Evolutionary conservation across 78 protist genomes (phyloP), one percentile per base, ranked within the genome.

Genomic region (Dictyostelium firmibasis): DNA sequence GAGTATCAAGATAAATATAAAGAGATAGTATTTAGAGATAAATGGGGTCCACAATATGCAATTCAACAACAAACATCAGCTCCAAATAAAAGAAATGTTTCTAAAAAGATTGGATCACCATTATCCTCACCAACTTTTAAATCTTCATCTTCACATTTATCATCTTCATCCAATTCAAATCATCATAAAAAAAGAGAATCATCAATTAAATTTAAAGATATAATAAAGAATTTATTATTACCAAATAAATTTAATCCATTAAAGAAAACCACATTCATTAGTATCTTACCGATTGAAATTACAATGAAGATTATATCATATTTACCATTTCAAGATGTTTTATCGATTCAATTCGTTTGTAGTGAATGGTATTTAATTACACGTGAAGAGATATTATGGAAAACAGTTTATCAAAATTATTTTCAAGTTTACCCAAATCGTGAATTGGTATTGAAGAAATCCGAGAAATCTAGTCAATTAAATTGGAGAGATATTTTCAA

Each of bases 401-500:
- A 64, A 18, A 5, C 69, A 9, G 18, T 79, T 76, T 88, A 78
- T 43, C 83, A 79, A 36, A 88, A 76, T 53, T 75, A 88, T 67
- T 88, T 88, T 31, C 43, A 53, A 5, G 41, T n/a, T 18, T 44
- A 43, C 18, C 85, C 86, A 57, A 88, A 88, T 41, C 38, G 77
- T 23, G 93, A 88, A 5, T 82, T 82, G 9, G 3, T 41, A 9
- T 60, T 82, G 8, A 35, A 23, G 27, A 82, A 82, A 35, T n/a
- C 69, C 0, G 67, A 86, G 9, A 47, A 44, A 53, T 47, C 57
- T 29, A 0, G 31, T 3, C 86, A 79, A 5, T 76, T 35, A 4
- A 81, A 88, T 60, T 88, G 93, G 93, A n/a, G 74, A n/a, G 86
- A 88, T 18, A 50, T 88, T 10, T 88, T 88, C 50, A 88, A n/a